Percentiles rank a stretch among this genome's conserved stretches.
Evolutionary conservation across 805 yeast species (phyloP).

Genomic region (Kluyveromyces lactis): DNA sequence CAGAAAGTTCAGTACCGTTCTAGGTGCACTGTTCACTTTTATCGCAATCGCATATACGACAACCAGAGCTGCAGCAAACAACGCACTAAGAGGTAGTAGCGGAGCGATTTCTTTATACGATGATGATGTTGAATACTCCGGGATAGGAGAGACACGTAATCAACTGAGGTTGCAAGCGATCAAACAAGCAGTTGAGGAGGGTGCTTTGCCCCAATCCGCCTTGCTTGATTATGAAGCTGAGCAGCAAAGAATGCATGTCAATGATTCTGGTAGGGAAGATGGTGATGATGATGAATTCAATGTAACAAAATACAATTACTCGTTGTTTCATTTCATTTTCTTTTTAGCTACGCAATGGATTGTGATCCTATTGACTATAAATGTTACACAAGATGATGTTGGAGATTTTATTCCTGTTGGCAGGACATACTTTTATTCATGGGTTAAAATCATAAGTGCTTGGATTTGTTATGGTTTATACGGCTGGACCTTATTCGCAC

Average conservation of each 20-base stretch:
- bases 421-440: slow-evolving; percentile 86
- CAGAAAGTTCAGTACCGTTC: slow-evolving; percentile 73
- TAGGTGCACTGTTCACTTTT: slow-evolving; percentile 91
- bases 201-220: slow-evolving; percentile 90
- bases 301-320: slow-evolving; percentile 73
- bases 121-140: slow-evolving; percentile 33
- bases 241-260: slow-evolving; percentile 7
- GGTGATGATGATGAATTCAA: slow-evolving; percentile 49
- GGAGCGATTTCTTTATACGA: slow-evolving; percentile 10
- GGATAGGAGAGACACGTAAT: slow-evolving; percentile 40
- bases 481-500: slow-evolving; percentile 88
- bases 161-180: slow-evolving; percentile 83
- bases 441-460: slow-evolving; percentile 88
- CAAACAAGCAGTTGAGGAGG: slow-evolving; percentile 91
- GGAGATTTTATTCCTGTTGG: slow-evolving; percentile 97
- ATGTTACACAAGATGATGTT: slow-evolving; percentile 72
- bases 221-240: slow-evolving; percentile 47
- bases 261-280: slow-evolving; percentile 20
- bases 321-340: slow-evolving; percentile 84
- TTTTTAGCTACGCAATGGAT: slow-evolving; percentile 95
- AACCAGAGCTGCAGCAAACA: slow-evolving; percentile 87
- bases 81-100: slow-evolving; percentile 32
- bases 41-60: slow-evolving; percentile 95
- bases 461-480: slow-evolving; percentile 86
- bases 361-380: slow-evolving; percentile 86